These are phyloP conservation scores for Colletotrichum agaves DNA, from an alignment of 2,329 filamentous ascomycete genomes.

Conservation along the genomic window DNA sequence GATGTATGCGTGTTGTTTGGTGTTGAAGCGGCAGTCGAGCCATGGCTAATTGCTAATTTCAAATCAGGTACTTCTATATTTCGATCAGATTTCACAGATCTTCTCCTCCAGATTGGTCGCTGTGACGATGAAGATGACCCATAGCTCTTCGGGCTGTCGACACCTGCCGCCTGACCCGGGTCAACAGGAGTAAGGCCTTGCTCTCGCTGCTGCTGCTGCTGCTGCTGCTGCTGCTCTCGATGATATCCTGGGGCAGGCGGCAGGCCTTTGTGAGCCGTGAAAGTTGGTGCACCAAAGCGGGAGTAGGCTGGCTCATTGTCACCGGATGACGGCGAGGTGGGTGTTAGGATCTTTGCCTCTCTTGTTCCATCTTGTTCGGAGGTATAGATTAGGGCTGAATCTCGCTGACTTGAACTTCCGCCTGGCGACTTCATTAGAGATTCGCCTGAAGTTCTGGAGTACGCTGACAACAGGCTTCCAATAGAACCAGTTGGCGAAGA, in stretches of 20 bases:
- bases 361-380: slow-evolving; percentile 33
- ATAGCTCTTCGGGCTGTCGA: slow-evolving; percentile 39
- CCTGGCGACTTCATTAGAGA: slow-evolving; percentile 55
- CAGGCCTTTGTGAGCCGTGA: slow-evolving; percentile 33
- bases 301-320: slow-evolving; percentile 22
- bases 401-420: slow-evolving; percentile 44
- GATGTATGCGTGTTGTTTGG: slow-evolving; percentile 29
- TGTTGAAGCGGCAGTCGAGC: slow-evolving; percentile 57
- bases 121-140: slow-evolving; percentile 43
- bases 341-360: slow-evolving; percentile 17
- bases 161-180: slow-evolving; percentile 3
- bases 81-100: slow-evolving; percentile 61
- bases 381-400: slow-evolving; percentile 40
- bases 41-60: slow-evolving; percentile 60
- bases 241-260: slow-evolving; percentile 29
- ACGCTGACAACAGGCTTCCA: slow-evolving; percentile 66
- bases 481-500: slow-evolving; percentile 51
- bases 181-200: slow-evolving; percentile 24
- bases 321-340: slow-evolving; percentile 13
- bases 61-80: slow-evolving; percentile 59
- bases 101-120: slow-evolving; percentile 59
- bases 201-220: neutral
- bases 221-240: neutral
- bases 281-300: slow-evolving; percentile 19
- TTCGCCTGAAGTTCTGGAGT: slow-evolving; percentile 59